phyloP scores from a whole-genome alignment of 1,284 basidiomycete species.

The Ganoderma boninense region DNA sequence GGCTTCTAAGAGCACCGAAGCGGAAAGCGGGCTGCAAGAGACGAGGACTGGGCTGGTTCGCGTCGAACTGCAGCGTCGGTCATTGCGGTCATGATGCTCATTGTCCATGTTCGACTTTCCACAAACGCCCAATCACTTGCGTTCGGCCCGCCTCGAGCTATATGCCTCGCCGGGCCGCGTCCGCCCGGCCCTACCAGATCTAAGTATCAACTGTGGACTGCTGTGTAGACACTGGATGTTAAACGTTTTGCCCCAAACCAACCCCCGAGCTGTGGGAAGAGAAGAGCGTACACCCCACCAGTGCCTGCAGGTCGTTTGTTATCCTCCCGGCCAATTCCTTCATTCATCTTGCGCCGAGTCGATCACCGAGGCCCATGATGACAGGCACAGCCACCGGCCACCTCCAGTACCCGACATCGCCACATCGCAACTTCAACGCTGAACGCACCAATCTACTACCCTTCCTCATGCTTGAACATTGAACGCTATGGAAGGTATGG shows the following conservation, averaged over 20 bases:
- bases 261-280: background rate
- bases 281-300: background rate
- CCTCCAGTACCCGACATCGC: background rate
- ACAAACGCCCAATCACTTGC: background rate
- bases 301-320: background rate
- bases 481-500: no score
- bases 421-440: no score
- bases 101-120: constrained; percentile 3
- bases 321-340: background rate
- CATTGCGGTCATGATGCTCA: background rate
- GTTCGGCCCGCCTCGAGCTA: background rate
- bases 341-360: background rate
- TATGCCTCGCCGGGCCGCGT: constrained; percentile 5
- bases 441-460: no score
- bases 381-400: constrained; percentile 11
- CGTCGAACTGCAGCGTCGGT: background rate
- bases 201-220: background rate
- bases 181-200: background rate
- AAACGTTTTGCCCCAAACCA: background rate
- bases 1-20: background rate
- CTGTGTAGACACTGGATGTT: background rate
- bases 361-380: background rate
- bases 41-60: background rate
- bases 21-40: background rate
- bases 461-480: no score